Conservation (phyloP, 257 asterid species). For the Paraleonurus japonicus region DNA sequence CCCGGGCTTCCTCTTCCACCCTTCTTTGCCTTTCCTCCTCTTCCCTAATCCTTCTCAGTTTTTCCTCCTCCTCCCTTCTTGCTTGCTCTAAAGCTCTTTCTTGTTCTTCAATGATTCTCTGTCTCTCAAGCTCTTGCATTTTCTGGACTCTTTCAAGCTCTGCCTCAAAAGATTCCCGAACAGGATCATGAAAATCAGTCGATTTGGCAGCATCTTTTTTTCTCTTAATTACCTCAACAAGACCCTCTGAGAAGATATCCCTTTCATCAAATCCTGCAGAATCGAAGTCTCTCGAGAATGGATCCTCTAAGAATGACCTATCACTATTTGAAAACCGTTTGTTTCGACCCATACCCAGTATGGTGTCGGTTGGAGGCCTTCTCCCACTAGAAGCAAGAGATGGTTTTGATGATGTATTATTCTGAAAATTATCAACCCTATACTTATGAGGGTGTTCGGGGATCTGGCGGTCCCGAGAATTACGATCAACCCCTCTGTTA, state of each 20-base stretch:
- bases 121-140: conserved; percentile 95
- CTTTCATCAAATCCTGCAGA: conserved; percentile 69
- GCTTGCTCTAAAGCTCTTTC: conserved; percentile 85
- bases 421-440: conserved; percentile 52
- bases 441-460: conserved; percentile 53
- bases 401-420: conserved; percentile 36
- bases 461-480: conserved; percentile 46
- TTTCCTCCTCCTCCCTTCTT: conserved; percentile 85
- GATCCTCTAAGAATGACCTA: conserved; percentile 55
- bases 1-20: conserved; percentile 89
- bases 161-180: conserved; percentile 95
- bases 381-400: conserved; percentile 54
- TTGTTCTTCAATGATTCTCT: conserved; percentile 77
- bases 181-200: conserved; percentile 82
- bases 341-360: conserved; percentile 49
- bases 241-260: conserved; percentile 72
- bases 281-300: conserved; percentile 43
- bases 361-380: conserved; percentile 44
- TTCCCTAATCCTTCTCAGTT: conserved; percentile 69
- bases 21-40: conserved; percentile 68
- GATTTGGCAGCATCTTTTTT: conserved; percentile 69
- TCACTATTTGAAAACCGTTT: conserved; percentile 52
- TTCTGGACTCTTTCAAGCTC: conserved; percentile 96
- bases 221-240: conserved; percentile 77
- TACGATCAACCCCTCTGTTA: conserved; percentile 49